These are phyloP conservation scores for Carex pumila DNA, from an alignment of 176 grass and related monocot species.

Conservation along the genomic window DNA sequence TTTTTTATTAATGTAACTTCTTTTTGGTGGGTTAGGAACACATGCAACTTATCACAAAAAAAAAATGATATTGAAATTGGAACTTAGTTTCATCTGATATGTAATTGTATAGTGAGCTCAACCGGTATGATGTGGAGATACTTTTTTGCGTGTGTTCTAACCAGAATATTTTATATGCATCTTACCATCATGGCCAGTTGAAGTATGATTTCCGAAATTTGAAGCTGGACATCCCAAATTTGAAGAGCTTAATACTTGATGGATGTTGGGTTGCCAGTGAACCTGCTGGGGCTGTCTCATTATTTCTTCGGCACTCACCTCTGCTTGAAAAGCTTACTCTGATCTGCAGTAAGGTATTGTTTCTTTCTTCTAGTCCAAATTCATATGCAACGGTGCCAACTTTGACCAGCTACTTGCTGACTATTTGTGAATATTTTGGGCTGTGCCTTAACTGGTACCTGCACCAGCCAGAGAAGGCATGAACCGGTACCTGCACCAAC, in stretches of 20 bases:
- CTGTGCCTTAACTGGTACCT: background rate
- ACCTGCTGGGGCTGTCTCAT: background rate
- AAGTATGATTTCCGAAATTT: background rate
- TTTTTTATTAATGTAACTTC: background rate
- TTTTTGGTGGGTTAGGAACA: background rate
- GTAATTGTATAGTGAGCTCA: background rate
- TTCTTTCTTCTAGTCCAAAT: background rate
- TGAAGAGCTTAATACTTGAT: constrained; percentile 18
- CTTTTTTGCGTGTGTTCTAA: background rate
- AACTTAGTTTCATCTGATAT: background rate
- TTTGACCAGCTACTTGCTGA: background rate
- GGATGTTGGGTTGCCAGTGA: background rate
- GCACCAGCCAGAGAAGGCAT: background rate
- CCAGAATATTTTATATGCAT: background rate
- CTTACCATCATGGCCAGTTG: background rate
- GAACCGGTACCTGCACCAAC: background rate
- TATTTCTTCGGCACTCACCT: constrained; percentile 4
- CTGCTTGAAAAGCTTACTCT: constrained; percentile 14
- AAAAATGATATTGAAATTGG: background rate
- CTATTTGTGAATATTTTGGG: background rate
- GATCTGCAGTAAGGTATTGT: background rate
- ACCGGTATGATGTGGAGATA: background rate
- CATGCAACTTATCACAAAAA: background rate
- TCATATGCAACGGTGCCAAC: background rate
- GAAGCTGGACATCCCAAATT: constrained; percentile 5